Base-by-base conservation (phyloP, 805 yeast genomes). In the Zygosaccharomyces bisporus region DNA sequence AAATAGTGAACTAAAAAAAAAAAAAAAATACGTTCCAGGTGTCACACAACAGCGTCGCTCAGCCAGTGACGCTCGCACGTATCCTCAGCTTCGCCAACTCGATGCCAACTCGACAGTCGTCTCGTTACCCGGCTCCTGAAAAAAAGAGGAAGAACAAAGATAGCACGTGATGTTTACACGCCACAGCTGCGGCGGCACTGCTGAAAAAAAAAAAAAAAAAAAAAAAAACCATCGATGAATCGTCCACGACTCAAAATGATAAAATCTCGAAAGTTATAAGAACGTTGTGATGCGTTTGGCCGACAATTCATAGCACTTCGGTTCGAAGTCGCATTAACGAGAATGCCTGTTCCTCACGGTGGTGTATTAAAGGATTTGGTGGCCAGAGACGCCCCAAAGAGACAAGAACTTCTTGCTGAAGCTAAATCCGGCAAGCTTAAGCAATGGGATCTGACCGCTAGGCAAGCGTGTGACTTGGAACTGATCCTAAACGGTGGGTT, bases 391-490 rank as follows among this genome's bases (percentile, higher is more conserved):
- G 77, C 80, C 25, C 63, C 77, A 31, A 79, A 76, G 53, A 80
- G 76, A 54, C 62, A 61, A 4, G 70, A 74, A 41, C 73, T 90
- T 34, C 58, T 83, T 34, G 59, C 70, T 20, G 93, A 88, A 68
- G 75, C 83, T 14, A 69, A 72, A 24, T 57, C 67, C 30, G 55
- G 72, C 14, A 66, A 72, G 16, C 61, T 69, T 37, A 53, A 71
- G 21, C 68, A 72, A 17, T 56, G 61, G 59, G 50, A 47, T 14
- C 73, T 90, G 53, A 82, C 95, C 25, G 91, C 80, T 51, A 83
- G 98, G 64, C 97, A 90, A 66, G 73, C 90, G 45, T 90, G 98
- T 68, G 98, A 90, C 67, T 71, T 91, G 60, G 98, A 90, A 70
- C 74, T 91, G 66, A 86, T 90, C 61, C 70, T 91, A 49, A 85